Conservation (phyloP, 2,329 filamentous ascomycete species). For the Achaetomium macrosporum region DNA sequence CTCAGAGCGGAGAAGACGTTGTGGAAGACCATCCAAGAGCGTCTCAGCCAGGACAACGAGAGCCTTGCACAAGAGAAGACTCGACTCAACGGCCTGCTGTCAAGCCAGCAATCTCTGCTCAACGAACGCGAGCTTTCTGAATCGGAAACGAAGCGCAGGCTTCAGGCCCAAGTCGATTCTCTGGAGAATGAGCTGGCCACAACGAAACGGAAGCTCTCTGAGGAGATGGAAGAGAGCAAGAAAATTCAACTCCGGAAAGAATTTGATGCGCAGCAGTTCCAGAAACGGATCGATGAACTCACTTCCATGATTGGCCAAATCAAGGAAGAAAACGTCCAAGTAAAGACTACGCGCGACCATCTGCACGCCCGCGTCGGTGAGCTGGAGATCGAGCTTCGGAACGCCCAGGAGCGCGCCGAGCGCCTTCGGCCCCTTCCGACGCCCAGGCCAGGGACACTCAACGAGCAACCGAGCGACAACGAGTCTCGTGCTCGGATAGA, state of each 20-base stretch:
- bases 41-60: slow-evolving; percentile 84
- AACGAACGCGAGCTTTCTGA: slow-evolving; percentile 88
- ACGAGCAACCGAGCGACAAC: slow-evolving; percentile 36
- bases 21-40: slow-evolving; percentile 88
- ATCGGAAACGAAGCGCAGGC: slow-evolving; percentile 70
- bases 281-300: slow-evolving; percentile 90
- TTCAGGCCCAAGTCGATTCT: slow-evolving; percentile 70
- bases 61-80: slow-evolving; percentile 75
- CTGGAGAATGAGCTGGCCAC: slow-evolving; percentile 73
- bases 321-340: slow-evolving; percentile 78
- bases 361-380: slow-evolving; percentile 85
- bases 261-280: slow-evolving; percentile 79
- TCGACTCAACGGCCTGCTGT: slow-evolving; percentile 74
- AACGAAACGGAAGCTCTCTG: slow-evolving; percentile 75
- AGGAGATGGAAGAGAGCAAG: slow-evolving; percentile 78
- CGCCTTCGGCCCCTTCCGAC: slow-evolving; percentile 76
- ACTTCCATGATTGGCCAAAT: slow-evolving; percentile 71
- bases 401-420: slow-evolving; percentile 80
- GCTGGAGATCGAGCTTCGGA: slow-evolving; percentile 78
- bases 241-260: slow-evolving; percentile 79
- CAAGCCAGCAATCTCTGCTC: slow-evolving; percentile 78
- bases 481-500: slow-evolving; percentile 59
- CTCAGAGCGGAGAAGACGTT: slow-evolving; percentile 91
- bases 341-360: slow-evolving; percentile 84
- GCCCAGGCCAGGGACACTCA: slow-evolving; percentile 41